phyloP scores from a whole-genome alignment of 768 basidiomycete species.

The Mycena galopus region DNA sequence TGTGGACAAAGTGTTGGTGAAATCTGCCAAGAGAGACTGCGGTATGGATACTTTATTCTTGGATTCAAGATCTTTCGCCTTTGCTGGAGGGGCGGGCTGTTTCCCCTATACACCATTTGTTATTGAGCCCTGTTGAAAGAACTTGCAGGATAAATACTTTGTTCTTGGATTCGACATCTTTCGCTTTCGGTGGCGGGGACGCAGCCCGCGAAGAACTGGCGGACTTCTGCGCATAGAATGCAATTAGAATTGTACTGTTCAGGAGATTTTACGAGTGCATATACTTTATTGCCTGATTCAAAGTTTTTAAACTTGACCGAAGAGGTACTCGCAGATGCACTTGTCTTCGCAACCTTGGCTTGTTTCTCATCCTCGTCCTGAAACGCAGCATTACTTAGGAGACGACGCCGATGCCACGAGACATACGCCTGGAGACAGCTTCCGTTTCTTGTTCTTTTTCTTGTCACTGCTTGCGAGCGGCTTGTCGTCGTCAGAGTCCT shows the following conservation, averaged over 20 bases:
- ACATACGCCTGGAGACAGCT: constrained; percentile 18
- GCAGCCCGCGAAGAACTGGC: neutral
- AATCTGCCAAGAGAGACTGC: neutral
- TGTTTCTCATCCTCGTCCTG: constrained; percentile 1
- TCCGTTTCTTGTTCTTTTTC: neutral
- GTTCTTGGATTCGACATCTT: neutral
- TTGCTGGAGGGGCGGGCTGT: neutral
- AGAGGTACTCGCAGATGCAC: constrained; percentile 11
- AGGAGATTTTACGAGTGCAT: neutral
- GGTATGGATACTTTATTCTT: neutral
- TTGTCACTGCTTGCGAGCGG: constrained; percentile 27
- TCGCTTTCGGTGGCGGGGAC: neutral
- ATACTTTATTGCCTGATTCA: constrained; percentile 3
- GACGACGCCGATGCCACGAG: neutral
- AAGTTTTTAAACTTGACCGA: neutral
- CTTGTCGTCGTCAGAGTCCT: constrained; percentile 31
- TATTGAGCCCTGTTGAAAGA: neutral
- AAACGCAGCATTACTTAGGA: neutral
- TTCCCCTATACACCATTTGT: neutral
- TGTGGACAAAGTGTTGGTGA: neutral
- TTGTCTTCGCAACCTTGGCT: constrained; percentile 6
- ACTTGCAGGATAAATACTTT: neutral
- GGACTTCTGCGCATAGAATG: neutral
- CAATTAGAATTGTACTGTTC: neutral
- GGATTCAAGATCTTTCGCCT: neutral